Conservation (phyloP, 208 protist genomes). For the Leishmania guyanensis region DNA sequence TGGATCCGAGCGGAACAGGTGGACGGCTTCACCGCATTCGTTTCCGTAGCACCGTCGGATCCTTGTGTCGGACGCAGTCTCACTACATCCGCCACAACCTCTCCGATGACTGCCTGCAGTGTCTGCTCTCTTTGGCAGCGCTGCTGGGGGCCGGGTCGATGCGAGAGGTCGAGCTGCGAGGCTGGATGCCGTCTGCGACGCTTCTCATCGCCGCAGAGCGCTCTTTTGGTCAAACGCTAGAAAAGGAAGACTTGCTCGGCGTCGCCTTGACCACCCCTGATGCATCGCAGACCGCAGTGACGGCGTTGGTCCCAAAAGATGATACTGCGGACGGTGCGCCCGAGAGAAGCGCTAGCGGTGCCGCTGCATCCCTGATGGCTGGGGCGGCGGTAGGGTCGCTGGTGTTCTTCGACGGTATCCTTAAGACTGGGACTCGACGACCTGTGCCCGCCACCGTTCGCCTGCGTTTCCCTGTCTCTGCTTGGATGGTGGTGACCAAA, state of each 20-base stretch:
- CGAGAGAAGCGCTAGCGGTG: not conserved
- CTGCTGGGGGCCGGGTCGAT: constrained; percentile 50
- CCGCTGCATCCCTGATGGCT: not conserved
- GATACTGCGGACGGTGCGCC: not conserved
- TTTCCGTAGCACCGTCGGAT: constrained; percentile 49
- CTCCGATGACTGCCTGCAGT: constrained; percentile 69
- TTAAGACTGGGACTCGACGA: constrained; percentile 29
- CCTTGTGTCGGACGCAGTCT: constrained; percentile 50
- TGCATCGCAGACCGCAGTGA: not conserved
- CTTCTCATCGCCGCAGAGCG: constrained; percentile 84
- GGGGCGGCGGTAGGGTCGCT: constrained; percentile 11
- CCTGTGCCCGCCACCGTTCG: constrained; percentile 44
- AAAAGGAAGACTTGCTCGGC: constrained; percentile 77
- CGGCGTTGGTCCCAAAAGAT: not conserved
- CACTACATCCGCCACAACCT: constrained; percentile 74
- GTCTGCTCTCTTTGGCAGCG: constrained; percentile 55
- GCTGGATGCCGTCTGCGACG: constrained; percentile 72
- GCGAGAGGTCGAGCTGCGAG: constrained; percentile 50
- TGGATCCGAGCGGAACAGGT: constrained; percentile 78
- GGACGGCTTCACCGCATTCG: constrained; percentile 87
- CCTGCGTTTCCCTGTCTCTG: constrained; percentile 52
- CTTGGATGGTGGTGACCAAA: constrained; percentile 63
- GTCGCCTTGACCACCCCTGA: constrained; percentile 1
- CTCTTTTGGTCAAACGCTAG: constrained; percentile 81
- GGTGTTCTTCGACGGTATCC: constrained; percentile 64